Conservation (phyloP, 257 asterid genomes). For the Cynanchum wilfordii region DNA sequence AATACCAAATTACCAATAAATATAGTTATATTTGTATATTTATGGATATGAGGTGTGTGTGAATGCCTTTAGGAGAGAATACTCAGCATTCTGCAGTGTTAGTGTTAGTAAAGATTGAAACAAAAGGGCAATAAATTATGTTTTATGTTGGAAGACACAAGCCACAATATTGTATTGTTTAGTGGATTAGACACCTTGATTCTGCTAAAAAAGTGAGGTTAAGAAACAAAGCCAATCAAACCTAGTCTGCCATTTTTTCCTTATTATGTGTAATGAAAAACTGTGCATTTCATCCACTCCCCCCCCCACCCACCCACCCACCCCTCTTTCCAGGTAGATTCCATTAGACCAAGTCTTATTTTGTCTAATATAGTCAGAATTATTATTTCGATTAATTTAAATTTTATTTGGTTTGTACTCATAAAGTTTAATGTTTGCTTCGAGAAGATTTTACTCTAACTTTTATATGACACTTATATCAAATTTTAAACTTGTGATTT, state of each 20-base stretch:
- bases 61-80: neutral
- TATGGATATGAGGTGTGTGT: neutral
- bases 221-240: neutral
- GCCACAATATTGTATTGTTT: conserved; percentile 5
- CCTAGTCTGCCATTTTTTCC: conserved; percentile 13
- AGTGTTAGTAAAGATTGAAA: conserved; percentile 11
- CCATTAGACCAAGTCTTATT: neutral
- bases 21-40: too few relatives aligned
- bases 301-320: conserved; percentile 1
- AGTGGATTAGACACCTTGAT: conserved; percentile 16
- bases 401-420: too few relatives aligned
- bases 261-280: conserved; percentile 22
- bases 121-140: neutral
- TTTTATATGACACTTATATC: too few relatives aligned
- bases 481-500: too few relatives aligned
- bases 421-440: too few relatives aligned
- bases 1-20: too few relatives aligned
- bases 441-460: too few relatives aligned
- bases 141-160: conserved; percentile 4
- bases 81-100: neutral
- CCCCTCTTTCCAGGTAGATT: conserved; percentile 28
- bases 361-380: too few relatives aligned
- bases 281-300: conserved; percentile 13
- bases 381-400: too few relatives aligned
- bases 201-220: conserved; percentile 14